phyloP scores from a whole-genome alignment of 805 yeast genomes.

The Zygoascus bituminiphila region DNA sequence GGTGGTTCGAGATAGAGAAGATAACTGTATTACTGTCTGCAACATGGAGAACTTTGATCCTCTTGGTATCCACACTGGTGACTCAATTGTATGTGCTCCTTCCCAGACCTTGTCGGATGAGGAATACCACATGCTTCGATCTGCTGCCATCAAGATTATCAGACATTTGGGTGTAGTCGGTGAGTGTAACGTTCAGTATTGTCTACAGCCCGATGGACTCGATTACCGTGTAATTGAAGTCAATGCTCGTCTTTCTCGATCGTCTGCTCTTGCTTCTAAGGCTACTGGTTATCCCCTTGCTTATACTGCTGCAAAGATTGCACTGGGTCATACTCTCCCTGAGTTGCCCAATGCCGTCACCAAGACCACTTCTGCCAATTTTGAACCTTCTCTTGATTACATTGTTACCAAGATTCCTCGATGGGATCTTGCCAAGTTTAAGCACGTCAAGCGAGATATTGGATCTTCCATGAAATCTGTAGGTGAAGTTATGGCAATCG shows the following conservation, averaged over 20 bases:
- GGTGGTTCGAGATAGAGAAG: constrained; percentile 94
- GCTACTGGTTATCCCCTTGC: constrained; percentile 99
- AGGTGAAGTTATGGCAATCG: constrained; percentile 99
- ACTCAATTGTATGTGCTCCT: constrained; percentile 97
- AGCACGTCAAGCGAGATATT: constrained; percentile 86
- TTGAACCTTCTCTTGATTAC: constrained; percentile 95
- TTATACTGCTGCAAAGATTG: constrained; percentile 96
- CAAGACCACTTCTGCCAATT: constrained; percentile 90
- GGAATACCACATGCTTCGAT: constrained; percentile 95
- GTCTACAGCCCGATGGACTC: constrained; percentile 89
- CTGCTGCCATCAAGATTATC: constrained; percentile 94
- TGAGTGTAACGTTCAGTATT: constrained; percentile 97
- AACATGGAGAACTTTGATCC: constrained; percentile 99
- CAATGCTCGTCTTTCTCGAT: constrained; percentile 92
- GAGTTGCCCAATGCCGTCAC: constrained; percentile 96
- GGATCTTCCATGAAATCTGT: constrained; percentile 98
- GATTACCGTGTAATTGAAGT: constrained; percentile 97
- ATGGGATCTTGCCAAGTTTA: constrained; percentile 96
- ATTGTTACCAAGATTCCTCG: constrained; percentile 96
- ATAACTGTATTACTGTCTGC: constrained; percentile 96
- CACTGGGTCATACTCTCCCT: constrained; percentile 87
- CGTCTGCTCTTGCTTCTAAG: constrained; percentile 95
- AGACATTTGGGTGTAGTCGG: constrained; percentile 98
- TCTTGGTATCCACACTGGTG: constrained; percentile 97
- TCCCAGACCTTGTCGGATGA: constrained; percentile 95